These are phyloP conservation scores for Phlyctochytrium planicorne DNA, from an alignment of 192 early-diverging fungal species.

Conservation along the genomic window DNA sequence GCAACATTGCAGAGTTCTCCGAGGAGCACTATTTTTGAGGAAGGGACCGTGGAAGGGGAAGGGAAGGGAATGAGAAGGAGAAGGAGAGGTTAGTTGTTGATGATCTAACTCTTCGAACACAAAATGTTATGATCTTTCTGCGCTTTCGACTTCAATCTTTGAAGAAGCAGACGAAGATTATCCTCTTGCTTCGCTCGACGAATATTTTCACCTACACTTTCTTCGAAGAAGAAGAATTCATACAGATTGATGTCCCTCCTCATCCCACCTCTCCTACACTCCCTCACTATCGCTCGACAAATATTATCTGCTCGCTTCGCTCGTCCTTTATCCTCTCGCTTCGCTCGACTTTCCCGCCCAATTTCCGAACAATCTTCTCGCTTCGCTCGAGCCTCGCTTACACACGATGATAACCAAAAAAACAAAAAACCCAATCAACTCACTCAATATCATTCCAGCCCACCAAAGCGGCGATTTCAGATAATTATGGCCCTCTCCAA, in stretches of 20 bases:
- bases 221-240: not conserved
- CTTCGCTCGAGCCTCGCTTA: not conserved
- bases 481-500: conserved; percentile 65
- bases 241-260: not conserved
- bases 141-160: conserved; percentile 1
- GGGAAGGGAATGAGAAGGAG: not conserved
- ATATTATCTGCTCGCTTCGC: not conserved
- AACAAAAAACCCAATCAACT: conserved; percentile 14
- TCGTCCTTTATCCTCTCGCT: not conserved
- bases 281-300: conserved; percentile 6
- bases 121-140: not conserved
- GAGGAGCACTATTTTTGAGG: conserved; percentile 63
- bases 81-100: not conserved
- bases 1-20: conserved; percentile 96
- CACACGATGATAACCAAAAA: conserved; percentile 9
- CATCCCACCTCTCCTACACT: too few species aligned
- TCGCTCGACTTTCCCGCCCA: not conserved
- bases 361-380: not conserved
- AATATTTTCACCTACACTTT: too few species aligned
- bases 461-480: conserved; percentile 91
- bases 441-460: conserved; percentile 84
- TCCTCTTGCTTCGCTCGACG: not conserved
- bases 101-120: not conserved
- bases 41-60: not conserved
- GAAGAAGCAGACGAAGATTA: not conserved